A percentile compares a stretch with the other conserved stretches of the same genome.
phyloP scores from a whole-genome alignment of 805 yeast species.

The Kluyveromyces starmeri region DNA sequence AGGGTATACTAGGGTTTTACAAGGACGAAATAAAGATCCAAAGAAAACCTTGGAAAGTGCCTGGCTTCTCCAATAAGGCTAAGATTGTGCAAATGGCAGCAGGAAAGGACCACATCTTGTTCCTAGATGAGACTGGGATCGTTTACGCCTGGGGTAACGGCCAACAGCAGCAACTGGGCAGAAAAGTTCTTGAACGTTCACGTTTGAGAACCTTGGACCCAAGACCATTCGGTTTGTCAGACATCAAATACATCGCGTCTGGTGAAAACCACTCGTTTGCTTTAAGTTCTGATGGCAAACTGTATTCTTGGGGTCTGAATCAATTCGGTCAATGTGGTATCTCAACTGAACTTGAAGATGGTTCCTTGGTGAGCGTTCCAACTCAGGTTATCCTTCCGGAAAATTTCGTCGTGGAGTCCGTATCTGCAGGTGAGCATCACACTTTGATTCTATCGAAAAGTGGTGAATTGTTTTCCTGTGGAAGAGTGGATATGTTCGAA shows the following conservation, averaged over 20 bases:
- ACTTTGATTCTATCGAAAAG: slow-evolving; percentile 61
- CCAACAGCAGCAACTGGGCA: slow-evolving; percentile 85
- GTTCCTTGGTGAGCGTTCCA: slow-evolving; percentile 71
- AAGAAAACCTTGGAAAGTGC: slow-evolving; percentile 54
- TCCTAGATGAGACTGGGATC: slow-evolving; percentile 73
- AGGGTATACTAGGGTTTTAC: slow-evolving; percentile 78
- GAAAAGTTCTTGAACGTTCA: slow-evolving; percentile 73
- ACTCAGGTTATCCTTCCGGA: slow-evolving; percentile 59
- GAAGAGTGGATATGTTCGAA: slow-evolving; percentile 90
- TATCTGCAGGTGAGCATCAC: slow-evolving; percentile 95
- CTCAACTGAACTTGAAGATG: slow-evolving; percentile 71
- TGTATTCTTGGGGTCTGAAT: slow-evolving; percentile 90
- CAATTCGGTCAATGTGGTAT: slow-evolving; percentile 96
- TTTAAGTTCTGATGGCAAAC: slow-evolving; percentile 58
- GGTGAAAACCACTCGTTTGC: slow-evolving; percentile 98
- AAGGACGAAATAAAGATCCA: slow-evolving; percentile 57
- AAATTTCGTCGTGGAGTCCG: slow-evolving; percentile 44
- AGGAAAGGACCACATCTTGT: slow-evolving; percentile 89
- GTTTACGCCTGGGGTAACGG: slow-evolving; percentile 98
- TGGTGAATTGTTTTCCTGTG: slow-evolving; percentile 78
- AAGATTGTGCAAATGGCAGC: slow-evolving; percentile 76
- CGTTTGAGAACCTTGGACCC: slow-evolving; percentile 68
- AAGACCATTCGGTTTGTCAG: slow-evolving; percentile 71
- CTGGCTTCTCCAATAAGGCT: slow-evolving; percentile 37
- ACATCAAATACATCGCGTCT: slow-evolving; percentile 71